Conservation (phyloP, 176 grass and related monocot genomes). For the Coix lacrymajobi region DNA sequence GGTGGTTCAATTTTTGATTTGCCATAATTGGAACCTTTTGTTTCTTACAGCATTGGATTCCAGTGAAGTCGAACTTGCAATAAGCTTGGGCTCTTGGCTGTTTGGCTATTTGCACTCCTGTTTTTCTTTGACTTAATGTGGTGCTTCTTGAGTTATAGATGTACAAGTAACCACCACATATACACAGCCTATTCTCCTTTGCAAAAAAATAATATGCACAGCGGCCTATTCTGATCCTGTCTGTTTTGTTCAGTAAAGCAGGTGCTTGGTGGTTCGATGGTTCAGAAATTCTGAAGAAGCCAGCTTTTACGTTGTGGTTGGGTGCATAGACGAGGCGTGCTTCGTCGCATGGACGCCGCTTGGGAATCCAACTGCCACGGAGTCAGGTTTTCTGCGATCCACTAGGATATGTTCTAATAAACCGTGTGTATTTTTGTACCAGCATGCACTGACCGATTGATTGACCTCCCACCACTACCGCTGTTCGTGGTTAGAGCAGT, state of each 20-base stretch:
- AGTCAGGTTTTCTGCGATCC: background rate
- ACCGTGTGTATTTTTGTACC: background rate
- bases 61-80: background rate
- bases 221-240: background rate
- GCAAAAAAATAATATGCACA: background rate
- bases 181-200: background rate
- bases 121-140: background rate
- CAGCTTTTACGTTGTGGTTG: background rate
- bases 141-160: background rate
- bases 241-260: background rate
- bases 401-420: background rate
- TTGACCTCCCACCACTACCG: background rate
- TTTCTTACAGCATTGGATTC: background rate
- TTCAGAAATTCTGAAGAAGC: background rate
- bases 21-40: background rate
- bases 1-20: background rate
- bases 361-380: background rate
- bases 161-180: background rate
- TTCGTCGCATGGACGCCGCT: background rate
- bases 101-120: background rate
- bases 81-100: background rate
- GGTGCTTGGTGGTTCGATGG: background rate
- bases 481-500: background rate
- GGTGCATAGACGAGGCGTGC: background rate
- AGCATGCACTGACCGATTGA: no score